Base-by-base conservation (phyloP, 352 stramenopile genomes). In the Globisporangium cylindrosporum region DNA sequence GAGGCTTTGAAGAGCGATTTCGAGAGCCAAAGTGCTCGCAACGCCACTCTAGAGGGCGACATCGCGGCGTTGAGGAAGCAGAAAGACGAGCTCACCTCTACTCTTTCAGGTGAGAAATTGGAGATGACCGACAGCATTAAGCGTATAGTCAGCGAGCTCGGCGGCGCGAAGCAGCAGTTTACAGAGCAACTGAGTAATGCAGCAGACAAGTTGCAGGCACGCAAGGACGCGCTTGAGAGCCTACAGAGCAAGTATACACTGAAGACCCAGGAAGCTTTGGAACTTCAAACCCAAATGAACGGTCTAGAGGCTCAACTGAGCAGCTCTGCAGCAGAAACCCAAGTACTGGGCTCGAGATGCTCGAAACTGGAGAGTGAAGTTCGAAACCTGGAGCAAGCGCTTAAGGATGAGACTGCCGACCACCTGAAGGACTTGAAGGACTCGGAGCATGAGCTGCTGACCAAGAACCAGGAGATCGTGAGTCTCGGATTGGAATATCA, bases 31-130 rank as follows among this genome's bases (percentile, higher is more conserved):
- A 32, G 34, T 7, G 24, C 22, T 20, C 34, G 5, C 9, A 65
- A 32, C 27, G 3, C 2, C 7, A 22, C 24, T 41, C 27, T 65
- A 3, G 38, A 65, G 27, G 10, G 29, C 8, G 38, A 65, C 15
- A 27, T 65, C 18, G 12, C 43, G 10, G 22, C 9, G 6, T 34
- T 59, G 3, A 22, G 5, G 18, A 56, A 36, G 15, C 57, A 65
- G 46, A 70, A 64, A 14, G 64, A 66, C 4, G 48, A 66, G 25
- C 66, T 71, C 49, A 48, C 57, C 5, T 29, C 20, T 15, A n/a
- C 46, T 3, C 57, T 70, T 24, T 60, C 57, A 22, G 48, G 57
- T 7, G 66, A 71, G 66, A 66, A 71, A 59, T 49, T 49, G 46
- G 56, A 24, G 22, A 55, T 36, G 64, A 29, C 34, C 5, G 34